phyloP scores from a whole-genome alignment of 2,329 filamentous ascomycete genomes.

The Phialophora tarda region DNA sequence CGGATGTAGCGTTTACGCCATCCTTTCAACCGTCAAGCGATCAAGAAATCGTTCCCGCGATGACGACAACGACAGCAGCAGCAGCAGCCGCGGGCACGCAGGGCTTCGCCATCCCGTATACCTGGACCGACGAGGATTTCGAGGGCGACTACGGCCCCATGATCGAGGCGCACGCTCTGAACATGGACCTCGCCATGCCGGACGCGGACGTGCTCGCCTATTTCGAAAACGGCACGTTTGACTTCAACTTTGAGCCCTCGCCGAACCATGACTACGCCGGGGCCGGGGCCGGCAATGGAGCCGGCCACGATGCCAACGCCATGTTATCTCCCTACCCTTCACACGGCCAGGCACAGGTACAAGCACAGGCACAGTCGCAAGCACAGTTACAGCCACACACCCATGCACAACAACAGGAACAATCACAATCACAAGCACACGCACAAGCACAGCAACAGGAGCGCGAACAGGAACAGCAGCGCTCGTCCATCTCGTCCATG shows the following conservation, averaged over 20 bases:
- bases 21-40: not conserved
- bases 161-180: conserved; percentile 29
- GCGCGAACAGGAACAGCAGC: not conserved
- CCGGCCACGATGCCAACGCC: not conserved
- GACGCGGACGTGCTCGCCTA: conserved; percentile 23
- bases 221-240: conserved; percentile 21
- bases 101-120: conserved; percentile 11
- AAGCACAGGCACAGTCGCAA: too few species aligned
- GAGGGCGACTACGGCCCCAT: conserved; percentile 27
- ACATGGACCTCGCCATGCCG: conserved; percentile 31
- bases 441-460: not conserved
- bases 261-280: conserved; percentile 10
- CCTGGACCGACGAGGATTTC: conserved; percentile 19
- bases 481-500: not conserved
- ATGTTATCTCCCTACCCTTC: not conserved
- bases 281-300: not conserved
- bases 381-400: not conserved
- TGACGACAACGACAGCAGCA: not conserved
- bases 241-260: conserved; percentile 19
- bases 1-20: conserved; percentile 1
- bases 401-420: too few species aligned
- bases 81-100: not conserved
- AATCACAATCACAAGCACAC: not conserved
- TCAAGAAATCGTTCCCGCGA: not conserved
- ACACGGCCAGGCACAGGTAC: not conserved